Percentiles rank a stretch among this genome's conserved stretches.
Conservation (phyloP, 2,329 filamentous ascomycete species). For the Xenosphaeropsis pyriputrescens region DNA sequence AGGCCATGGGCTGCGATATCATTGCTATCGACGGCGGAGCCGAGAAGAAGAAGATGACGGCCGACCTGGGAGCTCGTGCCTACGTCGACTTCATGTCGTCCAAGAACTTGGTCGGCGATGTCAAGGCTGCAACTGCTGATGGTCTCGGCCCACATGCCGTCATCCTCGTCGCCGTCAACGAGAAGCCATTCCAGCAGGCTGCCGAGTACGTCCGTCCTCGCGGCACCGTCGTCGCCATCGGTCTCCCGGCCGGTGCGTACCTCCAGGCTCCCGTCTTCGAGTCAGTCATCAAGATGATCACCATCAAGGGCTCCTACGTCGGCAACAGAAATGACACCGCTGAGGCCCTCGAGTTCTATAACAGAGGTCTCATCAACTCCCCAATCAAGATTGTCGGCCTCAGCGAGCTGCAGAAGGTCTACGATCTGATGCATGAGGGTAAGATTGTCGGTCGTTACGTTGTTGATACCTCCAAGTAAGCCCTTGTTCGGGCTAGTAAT, state of each 20-base stretch:
- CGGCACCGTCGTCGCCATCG: slow-evolving; percentile 78
- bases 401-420: slow-evolving; percentile 68
- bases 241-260: slow-evolving; percentile 67
- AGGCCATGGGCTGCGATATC: slow-evolving; percentile 71
- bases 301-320: slow-evolving; percentile 85
- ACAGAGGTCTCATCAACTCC: slow-evolving; percentile 67
- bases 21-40: slow-evolving; percentile 75
- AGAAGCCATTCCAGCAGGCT: slow-evolving; percentile 94
- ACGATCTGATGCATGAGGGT: slow-evolving; percentile 55
- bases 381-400: slow-evolving; percentile 79
- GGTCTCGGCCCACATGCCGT: slow-evolving; percentile 79
- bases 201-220: slow-evolving; percentile 69
- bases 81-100: slow-evolving; percentile 72
- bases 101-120: slow-evolving; percentile 69
- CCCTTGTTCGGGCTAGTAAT: too few relatives aligned
- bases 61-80: slow-evolving; percentile 51
- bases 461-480: slow-evolving; percentile 54
- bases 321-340: slow-evolving; percentile 79
- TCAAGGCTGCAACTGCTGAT: slow-evolving; percentile 66
- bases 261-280: slow-evolving; percentile 79
- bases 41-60: slow-evolving; percentile 62
- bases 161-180: slow-evolving; percentile 69
- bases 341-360: slow-evolving; percentile 85
- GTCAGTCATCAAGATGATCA: slow-evolving; percentile 80
- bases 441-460: slow-evolving; percentile 70